Percentiles rank a stretch among this genome's conserved stretches.
phyloP scores from a whole-genome alignment of 345 rosid genomes.

The Nephelium lappaceum region DNA sequence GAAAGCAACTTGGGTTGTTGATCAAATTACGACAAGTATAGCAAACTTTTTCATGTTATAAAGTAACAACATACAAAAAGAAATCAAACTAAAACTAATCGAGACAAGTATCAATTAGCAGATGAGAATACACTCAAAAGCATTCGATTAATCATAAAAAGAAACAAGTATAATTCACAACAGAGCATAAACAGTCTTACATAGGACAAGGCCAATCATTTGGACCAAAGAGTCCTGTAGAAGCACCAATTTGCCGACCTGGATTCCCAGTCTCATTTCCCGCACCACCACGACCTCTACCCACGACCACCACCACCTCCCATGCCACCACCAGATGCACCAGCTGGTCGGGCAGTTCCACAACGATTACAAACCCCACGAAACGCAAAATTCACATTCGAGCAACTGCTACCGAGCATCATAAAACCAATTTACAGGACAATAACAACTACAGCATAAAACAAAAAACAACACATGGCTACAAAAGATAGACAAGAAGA shows the following conservation, averaged over 20 bases:
- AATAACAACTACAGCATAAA: too few species aligned
- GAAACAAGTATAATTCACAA: background rate
- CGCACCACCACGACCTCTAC: constrained; percentile 79
- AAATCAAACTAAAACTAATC: background rate
- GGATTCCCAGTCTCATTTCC: constrained; percentile 49
- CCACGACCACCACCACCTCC: constrained; percentile 84
- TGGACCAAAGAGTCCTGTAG: constrained; percentile 94
- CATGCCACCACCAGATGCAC: constrained; percentile 72
- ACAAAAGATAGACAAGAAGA: constrained; percentile 73
- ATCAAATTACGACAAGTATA: background rate
- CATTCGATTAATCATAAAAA: background rate
- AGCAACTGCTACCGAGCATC: constrained; percentile 69
- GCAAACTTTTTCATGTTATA: background rate
- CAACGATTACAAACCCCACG: constrained; percentile 99
- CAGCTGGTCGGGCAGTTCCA: constrained; percentile 94
- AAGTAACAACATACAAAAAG: background rate
- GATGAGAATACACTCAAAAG: background rate
- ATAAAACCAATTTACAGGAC: too few species aligned
- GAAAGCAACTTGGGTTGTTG: background rate
- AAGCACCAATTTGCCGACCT: constrained; percentile 55
- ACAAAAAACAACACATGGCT: background rate
- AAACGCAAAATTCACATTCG: constrained; percentile 94
- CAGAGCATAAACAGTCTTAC: constrained; percentile 54
- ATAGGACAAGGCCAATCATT: constrained; percentile 99
- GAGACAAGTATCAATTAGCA: background rate